Percentiles rank a stretch among this genome's conserved stretches.
Evolutionary conservation across 1,284 basidiomycete species (phyloP).

Genomic region (Fomes fomentarius): DNA sequence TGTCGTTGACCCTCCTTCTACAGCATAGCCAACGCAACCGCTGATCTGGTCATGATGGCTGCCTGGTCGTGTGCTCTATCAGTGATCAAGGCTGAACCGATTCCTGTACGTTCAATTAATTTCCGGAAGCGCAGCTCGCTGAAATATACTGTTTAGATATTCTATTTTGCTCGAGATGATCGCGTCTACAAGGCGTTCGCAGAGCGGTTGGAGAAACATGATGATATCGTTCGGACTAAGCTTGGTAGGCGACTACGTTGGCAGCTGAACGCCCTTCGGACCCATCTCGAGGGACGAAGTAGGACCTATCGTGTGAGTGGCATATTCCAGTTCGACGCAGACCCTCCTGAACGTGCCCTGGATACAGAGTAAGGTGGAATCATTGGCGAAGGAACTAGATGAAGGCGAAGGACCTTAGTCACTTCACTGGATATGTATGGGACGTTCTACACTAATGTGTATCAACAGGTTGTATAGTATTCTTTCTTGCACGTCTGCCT

Average conservation of each 20-base stretch:
- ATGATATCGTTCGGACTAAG: conserved; percentile 49
- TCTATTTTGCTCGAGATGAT: conserved; percentile 82
- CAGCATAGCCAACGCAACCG: conserved; percentile 81
- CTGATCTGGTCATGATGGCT: conserved; percentile 72
- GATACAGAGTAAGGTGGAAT: conserved; percentile 66
- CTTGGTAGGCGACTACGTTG: conserved; percentile 63
- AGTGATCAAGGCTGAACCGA: conserved; percentile 53
- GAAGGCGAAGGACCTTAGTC: conserved; percentile 52
- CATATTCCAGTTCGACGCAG: too few relatives aligned
- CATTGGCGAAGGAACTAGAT: conserved; percentile 62
- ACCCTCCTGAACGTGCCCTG: neutral
- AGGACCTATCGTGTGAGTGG: conserved; percentile 59
- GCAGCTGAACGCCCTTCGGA: conserved; percentile 68
- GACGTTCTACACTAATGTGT: conserved; percentile 15
- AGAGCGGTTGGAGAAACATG: conserved; percentile 59
- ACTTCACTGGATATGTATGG: conserved; percentile 1
- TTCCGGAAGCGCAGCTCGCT: conserved; percentile 8
- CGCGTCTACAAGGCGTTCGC: conserved; percentile 74
- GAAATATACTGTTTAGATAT: conserved; percentile 49
- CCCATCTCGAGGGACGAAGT: conserved; percentile 64
- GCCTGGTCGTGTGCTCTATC: conserved; percentile 69
- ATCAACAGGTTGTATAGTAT: conserved; percentile 1
- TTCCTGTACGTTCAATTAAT: conserved; percentile 53
- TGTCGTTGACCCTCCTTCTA: neutral
- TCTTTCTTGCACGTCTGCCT: neutral